Evolutionary conservation across 495 filamentous ascomycete species (phyloP).

Genomic region (Tuber borchii): DNA sequence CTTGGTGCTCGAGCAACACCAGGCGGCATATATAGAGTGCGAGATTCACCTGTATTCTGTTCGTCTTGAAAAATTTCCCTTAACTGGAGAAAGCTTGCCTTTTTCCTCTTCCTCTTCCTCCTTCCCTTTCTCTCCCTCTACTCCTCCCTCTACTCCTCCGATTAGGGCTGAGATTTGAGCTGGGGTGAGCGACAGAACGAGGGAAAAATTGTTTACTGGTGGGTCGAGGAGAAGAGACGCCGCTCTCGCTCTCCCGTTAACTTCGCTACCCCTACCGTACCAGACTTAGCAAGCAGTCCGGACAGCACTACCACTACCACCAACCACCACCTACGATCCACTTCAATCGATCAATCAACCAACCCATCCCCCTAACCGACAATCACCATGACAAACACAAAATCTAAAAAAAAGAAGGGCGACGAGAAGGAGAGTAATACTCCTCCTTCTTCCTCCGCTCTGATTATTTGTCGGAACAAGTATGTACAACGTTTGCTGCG

Average conservation of each 20-base stretch:
- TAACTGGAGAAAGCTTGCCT: background rate
- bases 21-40: background rate
- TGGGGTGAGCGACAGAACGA: background rate
- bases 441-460: slow-evolving; percentile 38
- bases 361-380: background rate
- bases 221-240: background rate
- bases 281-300: background rate
- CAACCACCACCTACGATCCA: background rate
- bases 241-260: background rate
- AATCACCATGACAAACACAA: slow-evolving; percentile 24
- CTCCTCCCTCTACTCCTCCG: background rate
- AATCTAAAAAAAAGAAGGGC: slow-evolving; percentile 23
- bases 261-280: background rate
- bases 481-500: slow-evolving; percentile 39
- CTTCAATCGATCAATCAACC: slow-evolving; percentile 1
- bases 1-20: background rate
- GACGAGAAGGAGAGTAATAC: slow-evolving; percentile 22
- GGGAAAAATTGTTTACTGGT: slow-evolving; percentile 7
- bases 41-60: background rate
- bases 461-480: slow-evolving; percentile 70
- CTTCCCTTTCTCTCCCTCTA: background rate
- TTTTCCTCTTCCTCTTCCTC: slow-evolving; percentile 1
- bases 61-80: background rate
- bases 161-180: slow-evolving; percentile 6
- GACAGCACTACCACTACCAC: slow-evolving; percentile 6